A percentile compares a stretch with the other conserved stretches of the same genome.
Evolutionary conservation across 805 yeast species (phyloP).

Genomic region (Candida alai): DNA sequence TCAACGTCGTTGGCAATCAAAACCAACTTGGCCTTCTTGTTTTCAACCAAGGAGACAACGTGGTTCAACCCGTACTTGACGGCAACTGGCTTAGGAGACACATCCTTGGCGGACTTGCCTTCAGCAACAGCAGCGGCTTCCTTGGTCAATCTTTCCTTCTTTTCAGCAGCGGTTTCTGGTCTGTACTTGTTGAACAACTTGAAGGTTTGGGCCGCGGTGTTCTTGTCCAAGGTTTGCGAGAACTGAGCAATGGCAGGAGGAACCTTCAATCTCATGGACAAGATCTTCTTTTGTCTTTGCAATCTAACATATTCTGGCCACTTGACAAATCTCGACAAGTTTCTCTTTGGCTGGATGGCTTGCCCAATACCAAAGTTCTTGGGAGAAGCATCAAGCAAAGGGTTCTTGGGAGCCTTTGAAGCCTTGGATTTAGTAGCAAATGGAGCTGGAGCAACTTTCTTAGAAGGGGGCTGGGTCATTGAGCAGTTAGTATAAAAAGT

Average conservation of each 20-base stretch:
- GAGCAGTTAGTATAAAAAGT: slow-evolving; percentile 24
- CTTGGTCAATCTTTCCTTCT: slow-evolving; percentile 97
- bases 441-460: slow-evolving; percentile 47
- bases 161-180: slow-evolving; percentile 96
- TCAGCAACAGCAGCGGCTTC: slow-evolving; percentile 99
- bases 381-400: slow-evolving; percentile 85
- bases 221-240: slow-evolving; percentile 94
- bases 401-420: slow-evolving; percentile 47
- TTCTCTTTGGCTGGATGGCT: slow-evolving; percentile 90
- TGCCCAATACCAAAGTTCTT: slow-evolving; percentile 96
- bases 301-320: slow-evolving; percentile 99
- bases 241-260: slow-evolving; percentile 98
- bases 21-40: slow-evolving; percentile 97
- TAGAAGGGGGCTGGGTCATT: slow-evolving; percentile 54
- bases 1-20: slow-evolving; percentile 98
- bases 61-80: slow-evolving; percentile 99
- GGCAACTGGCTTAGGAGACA: slow-evolving; percentile 92
- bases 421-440: slow-evolving; percentile 35
- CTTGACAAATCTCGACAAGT: slow-evolving; percentile 94
- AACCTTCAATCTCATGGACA: slow-evolving; percentile 94
- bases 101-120: slow-evolving; percentile 96
- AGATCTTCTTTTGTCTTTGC: slow-evolving; percentile 98
- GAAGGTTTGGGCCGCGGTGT: slow-evolving; percentile 96
- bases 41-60: slow-evolving; percentile 94
- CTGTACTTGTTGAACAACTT: slow-evolving; percentile 98